These are phyloP conservation scores for Schwanniomyces pseudopolymorphus DNA, from an alignment of 805 yeast genomes.

Conservation along the genomic window DNA sequence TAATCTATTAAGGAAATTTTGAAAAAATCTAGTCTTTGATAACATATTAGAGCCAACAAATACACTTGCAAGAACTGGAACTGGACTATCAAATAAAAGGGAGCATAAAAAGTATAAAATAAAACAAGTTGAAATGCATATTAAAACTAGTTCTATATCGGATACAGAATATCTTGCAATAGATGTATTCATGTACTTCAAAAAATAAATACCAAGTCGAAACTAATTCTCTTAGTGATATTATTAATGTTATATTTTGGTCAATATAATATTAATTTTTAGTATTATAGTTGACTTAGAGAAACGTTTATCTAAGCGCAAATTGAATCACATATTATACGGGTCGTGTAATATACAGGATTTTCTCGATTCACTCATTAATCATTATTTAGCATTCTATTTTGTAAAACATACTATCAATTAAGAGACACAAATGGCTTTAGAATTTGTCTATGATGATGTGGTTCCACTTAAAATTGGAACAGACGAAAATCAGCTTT, in stretches of 20 bases:
- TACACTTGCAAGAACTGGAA: slow-evolving; percentile 28
- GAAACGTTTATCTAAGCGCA: no score
- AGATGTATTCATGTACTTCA: neutral
- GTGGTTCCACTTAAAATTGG: slow-evolving; percentile 42
- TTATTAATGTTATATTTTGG: no score
- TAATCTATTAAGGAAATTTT: slow-evolving; percentile 9
- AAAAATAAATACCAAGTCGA: neutral
- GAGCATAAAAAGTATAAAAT: slow-evolving; percentile 19
- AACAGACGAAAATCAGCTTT: slow-evolving; percentile 48
- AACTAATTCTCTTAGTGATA: no score
- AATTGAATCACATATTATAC: no score
- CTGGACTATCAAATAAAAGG: slow-evolving; percentile 16
- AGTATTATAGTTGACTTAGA: no score
- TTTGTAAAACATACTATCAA: neutral
- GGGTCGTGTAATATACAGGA: neutral
- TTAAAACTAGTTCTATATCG: slow-evolving; percentile 18
- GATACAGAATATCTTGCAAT: slow-evolving; percentile 4
- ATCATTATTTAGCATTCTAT: no score
- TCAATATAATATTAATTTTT: no score
- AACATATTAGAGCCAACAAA: slow-evolving; percentile 34
- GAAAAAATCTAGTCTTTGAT: slow-evolving; percentile 24
- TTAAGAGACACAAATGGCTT: neutral
- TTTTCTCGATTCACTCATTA: neutral
- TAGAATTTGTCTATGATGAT: slow-evolving; percentile 37
- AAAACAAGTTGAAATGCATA: slow-evolving; percentile 15